These are phyloP conservation scores for Metrosideros polymorpha DNA, from an alignment of 441 rosid species.

Conservation along the genomic window DNA sequence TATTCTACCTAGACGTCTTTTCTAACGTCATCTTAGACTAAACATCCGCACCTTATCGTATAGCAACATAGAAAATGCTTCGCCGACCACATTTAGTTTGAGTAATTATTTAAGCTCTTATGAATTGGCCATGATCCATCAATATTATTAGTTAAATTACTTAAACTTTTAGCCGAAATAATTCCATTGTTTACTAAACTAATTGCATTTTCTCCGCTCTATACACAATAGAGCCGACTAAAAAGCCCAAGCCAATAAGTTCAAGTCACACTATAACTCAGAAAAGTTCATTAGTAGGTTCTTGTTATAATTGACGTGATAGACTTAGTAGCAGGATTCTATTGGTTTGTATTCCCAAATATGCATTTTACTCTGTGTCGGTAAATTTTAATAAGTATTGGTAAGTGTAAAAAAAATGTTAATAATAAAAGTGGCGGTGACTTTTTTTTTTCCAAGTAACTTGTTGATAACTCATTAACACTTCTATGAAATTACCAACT, in stretches of 20 bases:
- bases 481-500: not conserved
- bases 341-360: not conserved
- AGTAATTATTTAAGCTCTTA: not conserved
- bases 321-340: not conserved
- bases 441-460: not conserved
- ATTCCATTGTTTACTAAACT: not conserved
- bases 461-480: not conserved
- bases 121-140: not conserved
- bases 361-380: not conserved
- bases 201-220: not conserved
- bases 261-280: not conserved
- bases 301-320: not conserved
- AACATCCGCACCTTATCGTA: not conserved
- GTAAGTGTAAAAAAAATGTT: not conserved
- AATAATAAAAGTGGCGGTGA: not conserved
- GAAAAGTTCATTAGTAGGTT: not conserved
- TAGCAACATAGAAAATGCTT: not conserved
- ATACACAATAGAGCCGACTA: not conserved
- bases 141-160: not conserved
- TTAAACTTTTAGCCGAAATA: not conserved
- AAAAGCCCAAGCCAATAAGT: not conserved
- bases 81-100: not conserved
- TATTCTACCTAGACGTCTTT: not conserved
- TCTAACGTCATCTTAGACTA: not conserved
- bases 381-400: not conserved